Percentiles rank a stretch among this genome's conserved stretches.
phyloP scores from a whole-genome alignment of 371 early-diverging fungal species.

The Mucor lusitanicus region DNA sequence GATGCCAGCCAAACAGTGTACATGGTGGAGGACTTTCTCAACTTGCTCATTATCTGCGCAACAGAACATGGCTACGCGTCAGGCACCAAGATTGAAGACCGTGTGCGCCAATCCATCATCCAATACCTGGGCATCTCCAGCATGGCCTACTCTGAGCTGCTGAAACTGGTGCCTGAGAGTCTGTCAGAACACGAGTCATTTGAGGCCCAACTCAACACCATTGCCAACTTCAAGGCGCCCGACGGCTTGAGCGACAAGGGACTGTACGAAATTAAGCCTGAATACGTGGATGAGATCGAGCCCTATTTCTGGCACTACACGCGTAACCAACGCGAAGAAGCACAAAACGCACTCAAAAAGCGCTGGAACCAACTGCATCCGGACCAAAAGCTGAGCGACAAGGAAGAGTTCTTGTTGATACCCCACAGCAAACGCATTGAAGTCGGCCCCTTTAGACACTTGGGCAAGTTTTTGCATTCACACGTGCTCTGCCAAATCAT shows the following conservation, averaged over 20 bases:
- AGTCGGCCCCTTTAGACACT: slow-evolving; percentile 68
- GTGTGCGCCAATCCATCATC: slow-evolving; percentile 83
- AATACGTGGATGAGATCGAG: slow-evolving; percentile 82
- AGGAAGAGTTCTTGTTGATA: slow-evolving; percentile 53
- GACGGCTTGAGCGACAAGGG: slow-evolving; percentile 84
- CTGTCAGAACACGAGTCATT: slow-evolving; percentile 73
- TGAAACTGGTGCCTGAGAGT: slow-evolving; percentile 82
- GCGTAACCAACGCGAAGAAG: slow-evolving; percentile 88
- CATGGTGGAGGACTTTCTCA: slow-evolving; percentile 86
- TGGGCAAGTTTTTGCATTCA: slow-evolving; percentile 73
- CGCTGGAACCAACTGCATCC: slow-evolving; percentile 30
- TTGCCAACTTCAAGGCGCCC: slow-evolving; percentile 85
- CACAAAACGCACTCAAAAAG: slow-evolving; percentile 69
- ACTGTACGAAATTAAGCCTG: slow-evolving; percentile 84
- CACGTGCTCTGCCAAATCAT: slow-evolving; percentile 73
- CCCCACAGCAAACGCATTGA: slow-evolving; percentile 65
- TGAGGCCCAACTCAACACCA: slow-evolving; percentile 70
- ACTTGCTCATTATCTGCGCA: slow-evolving; percentile 79
- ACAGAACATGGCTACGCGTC: slow-evolving; percentile 80
- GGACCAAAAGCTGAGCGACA: slow-evolving; percentile 17
- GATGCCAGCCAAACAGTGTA: slow-evolving; percentile 68
- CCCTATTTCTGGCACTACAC: slow-evolving; percentile 93
- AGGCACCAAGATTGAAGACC: slow-evolving; percentile 67
- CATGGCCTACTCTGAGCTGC: slow-evolving; percentile 84
- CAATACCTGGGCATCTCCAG: slow-evolving; percentile 76